Evolutionary conservation across 108 stramenopile genomes (phyloP), one percentile per base, ranked within the genome.

Genomic region (Cyclotella atomus): DNA sequence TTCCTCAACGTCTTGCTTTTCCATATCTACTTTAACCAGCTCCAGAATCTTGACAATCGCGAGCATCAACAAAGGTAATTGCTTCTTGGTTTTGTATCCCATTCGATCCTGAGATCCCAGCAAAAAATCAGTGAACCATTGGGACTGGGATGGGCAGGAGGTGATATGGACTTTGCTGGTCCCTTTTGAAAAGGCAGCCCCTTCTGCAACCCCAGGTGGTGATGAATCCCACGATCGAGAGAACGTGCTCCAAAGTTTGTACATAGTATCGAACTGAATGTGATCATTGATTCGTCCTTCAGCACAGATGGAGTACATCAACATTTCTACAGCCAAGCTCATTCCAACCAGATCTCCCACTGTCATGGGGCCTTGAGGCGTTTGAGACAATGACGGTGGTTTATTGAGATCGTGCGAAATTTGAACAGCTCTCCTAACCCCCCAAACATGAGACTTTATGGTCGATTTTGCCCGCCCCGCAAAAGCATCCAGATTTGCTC

Each of bases 71-170:
- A 71, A 21, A 15, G 47, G 32, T 1, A 29, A 25, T 17, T 71
- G 44, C 12, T 29, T 17, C 33, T 25, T 60, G 5, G 59, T 49
- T 16, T 59, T 20, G 10, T 60, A 28, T 8, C 59, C 70, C 59
- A 71, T 71, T 14, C 47, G 0, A 23, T 45, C 23, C 23, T 68
- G 30, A 1, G 19, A 7, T 9, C 56, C 59, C 8, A 20, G 24
- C 47, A 67, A 19, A 16, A 68, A 67, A 29, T 28, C 30, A 15
- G 33, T 41, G 16, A 73, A 54, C 41, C 62, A 75, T 46, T 57
- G 44, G 0, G 62, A 73, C 28, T 74, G 73, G 2, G 73, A 17
- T 10, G 73, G 73, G 35, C 63, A 65, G 2, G 44, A 32, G n/a
- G 73, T 46, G 0, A n/a, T 0, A 24, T 52, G 21, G 1, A 75